phyloP scores from a whole-genome alignment of 2,329 filamentous ascomycete species.

The Neoscytalidium dimidiatum region DNA sequence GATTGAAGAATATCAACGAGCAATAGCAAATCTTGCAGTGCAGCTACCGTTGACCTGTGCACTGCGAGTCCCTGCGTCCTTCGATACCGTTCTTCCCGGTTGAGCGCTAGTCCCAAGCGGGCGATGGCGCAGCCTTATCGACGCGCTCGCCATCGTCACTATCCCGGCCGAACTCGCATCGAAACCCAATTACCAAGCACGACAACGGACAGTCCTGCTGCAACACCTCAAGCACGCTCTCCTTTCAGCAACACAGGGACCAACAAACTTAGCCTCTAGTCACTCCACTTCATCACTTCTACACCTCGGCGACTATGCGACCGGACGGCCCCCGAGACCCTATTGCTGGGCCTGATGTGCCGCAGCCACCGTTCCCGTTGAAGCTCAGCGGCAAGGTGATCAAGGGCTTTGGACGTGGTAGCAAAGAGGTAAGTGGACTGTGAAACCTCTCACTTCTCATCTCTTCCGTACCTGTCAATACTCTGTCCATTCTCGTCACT shows the following conservation, averaged over 20 bases:
- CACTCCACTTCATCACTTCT: neutral
- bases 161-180: conserved; percentile 7
- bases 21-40: no score
- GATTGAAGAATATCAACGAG: no score
- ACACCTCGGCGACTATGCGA: conserved; percentile 14
- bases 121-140: conserved; percentile 8
- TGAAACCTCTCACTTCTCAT: neutral
- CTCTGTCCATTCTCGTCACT: neutral
- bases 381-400: conserved; percentile 84
- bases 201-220: neutral
- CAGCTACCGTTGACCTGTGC: no score
- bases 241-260: neutral
- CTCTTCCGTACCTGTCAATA: no score
- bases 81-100: neutral
- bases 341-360: conserved; percentile 76
- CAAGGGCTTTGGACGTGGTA: conserved; percentile 89
- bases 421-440: conserved; percentile 71
- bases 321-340: conserved; percentile 61
- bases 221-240: neutral
- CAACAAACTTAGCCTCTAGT: neutral
- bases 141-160: neutral
- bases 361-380: conserved; percentile 77
- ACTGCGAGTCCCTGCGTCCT: neutral
- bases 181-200: conserved; percentile 13
- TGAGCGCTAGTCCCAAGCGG: neutral